Conservation (phyloP, 345 rosid species). For the Citrus inodora region DNA sequence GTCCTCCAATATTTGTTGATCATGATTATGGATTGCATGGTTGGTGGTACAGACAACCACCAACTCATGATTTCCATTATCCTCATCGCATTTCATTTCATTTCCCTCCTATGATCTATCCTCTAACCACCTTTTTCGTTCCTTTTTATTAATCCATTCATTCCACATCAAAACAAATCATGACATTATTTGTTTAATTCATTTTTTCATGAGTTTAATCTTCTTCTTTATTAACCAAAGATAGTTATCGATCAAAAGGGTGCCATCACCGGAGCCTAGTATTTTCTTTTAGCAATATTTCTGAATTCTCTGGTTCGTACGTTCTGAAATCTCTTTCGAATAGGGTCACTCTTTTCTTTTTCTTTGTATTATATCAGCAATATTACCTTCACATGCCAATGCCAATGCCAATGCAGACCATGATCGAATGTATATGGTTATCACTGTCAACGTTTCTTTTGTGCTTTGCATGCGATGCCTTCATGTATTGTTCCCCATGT, state of each 20-base stretch:
- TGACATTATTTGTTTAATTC: neutral
- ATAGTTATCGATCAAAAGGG: neutral
- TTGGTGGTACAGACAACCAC: neutral
- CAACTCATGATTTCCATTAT: conserved; percentile 4
- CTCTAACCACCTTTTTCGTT: conserved; percentile 1
- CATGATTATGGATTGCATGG: neutral
- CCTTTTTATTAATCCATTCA: neutral
- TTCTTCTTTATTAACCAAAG: neutral
- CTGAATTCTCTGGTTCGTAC: conserved; percentile 1
- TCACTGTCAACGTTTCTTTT: neutral
- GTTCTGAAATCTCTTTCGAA: no score
- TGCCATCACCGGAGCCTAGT: neutral
- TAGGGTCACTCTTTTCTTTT: no score
- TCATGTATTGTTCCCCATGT: neutral
- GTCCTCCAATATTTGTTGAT: neutral
- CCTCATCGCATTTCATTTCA: neutral
- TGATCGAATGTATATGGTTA: neutral
- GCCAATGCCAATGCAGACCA: no score
- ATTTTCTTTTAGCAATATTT: neutral
- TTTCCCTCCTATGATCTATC: neutral
- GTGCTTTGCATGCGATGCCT: neutral
- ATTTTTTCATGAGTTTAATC: neutral
- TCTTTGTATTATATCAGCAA: no score
- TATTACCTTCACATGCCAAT: no score
- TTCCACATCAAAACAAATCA: neutral